These are phyloP conservation scores for Angomonas deanei DNA, from an alignment of 208 protist species.

Conservation along the genomic window DNA sequence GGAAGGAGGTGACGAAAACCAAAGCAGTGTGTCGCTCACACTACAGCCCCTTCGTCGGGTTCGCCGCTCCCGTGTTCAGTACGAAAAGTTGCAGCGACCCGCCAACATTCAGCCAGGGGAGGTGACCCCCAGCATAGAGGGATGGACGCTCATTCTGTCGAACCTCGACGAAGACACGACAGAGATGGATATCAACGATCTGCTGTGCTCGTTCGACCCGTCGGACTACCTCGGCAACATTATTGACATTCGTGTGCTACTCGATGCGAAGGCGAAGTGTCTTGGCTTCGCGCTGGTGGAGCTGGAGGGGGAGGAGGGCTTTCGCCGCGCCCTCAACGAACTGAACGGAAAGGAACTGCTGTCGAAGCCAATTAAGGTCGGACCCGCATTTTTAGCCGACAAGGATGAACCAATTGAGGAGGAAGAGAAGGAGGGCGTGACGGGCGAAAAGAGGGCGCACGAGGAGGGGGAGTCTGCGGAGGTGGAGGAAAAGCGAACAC, in stretches of 20 bases:
- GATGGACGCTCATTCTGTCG: constrained; percentile 72
- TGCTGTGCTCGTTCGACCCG: constrained; percentile 47
- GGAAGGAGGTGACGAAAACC: neutral
- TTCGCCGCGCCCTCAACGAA: constrained; percentile 50
- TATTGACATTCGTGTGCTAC: constrained; percentile 55
- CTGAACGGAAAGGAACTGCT: constrained; percentile 26
- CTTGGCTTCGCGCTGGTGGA: constrained; percentile 79
- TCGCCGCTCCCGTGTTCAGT: constrained; percentile 55
- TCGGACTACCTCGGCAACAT: constrained; percentile 60
- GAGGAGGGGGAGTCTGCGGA: constrained; percentile 2
- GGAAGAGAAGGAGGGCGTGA: constrained; percentile 6
- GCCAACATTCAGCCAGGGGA: constrained; percentile 43
- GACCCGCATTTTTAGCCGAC: constrained; percentile 70
- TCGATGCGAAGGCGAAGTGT: constrained; percentile 65
- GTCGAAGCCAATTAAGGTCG: constrained; percentile 27
- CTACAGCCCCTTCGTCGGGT: constrained; percentile 54
- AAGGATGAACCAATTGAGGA: constrained; percentile 40
- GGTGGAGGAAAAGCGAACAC: constrained; percentile 34
- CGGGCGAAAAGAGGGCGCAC: constrained; percentile 28
- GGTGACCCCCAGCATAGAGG: constrained; percentile 78
- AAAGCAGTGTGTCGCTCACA: neutral
- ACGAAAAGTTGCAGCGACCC: constrained; percentile 71
- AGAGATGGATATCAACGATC: constrained; percentile 52
- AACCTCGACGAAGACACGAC: constrained; percentile 61
- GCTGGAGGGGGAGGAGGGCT: constrained; percentile 46